A percentile compares a stretch with the other conserved stretches of the same genome.
These are phyloP conservation scores for Tubosaeta brunneosetosa DNA, from an alignment of 768 basidiomycete species.

Conservation along the genomic window DNA sequence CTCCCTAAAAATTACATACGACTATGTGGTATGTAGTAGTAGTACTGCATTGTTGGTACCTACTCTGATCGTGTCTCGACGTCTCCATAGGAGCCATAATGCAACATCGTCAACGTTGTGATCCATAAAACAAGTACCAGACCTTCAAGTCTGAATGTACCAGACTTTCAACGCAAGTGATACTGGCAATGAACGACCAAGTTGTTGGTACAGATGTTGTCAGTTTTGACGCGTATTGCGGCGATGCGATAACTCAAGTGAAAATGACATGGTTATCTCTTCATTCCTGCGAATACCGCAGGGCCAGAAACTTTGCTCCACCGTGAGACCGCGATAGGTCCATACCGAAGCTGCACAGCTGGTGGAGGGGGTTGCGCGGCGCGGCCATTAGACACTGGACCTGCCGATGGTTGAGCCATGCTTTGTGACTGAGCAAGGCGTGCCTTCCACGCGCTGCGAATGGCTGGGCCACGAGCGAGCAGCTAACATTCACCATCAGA, in stretches of 20 bases:
- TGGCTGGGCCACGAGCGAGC: conserved; percentile 54
- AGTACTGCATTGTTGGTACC: conserved; percentile 4
- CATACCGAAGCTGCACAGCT: conserved; percentile 41
- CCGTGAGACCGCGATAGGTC: conserved; percentile 55
- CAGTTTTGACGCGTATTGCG: conserved; percentile 4
- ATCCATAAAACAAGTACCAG: conserved; percentile 1
- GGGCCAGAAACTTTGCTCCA: conserved; percentile 80
- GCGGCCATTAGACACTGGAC: conserved; percentile 21
- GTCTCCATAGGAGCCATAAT: conserved; percentile 1
- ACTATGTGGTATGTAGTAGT: conserved; percentile 7
- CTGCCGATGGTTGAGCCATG: conserved; percentile 19
- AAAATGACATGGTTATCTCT: conserved; percentile 41
- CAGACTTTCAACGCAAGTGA: neutral
- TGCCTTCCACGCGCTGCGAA: conserved; percentile 73
- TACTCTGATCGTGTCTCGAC: conserved; percentile 2
- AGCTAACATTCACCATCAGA: conserved; percentile 44
- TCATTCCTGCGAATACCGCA: conserved; percentile 55
- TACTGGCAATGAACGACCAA: neutral
- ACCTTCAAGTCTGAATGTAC: conserved; percentile 4
- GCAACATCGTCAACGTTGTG: conserved; percentile 3
- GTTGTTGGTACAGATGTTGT: conserved; percentile 2
- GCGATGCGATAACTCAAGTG: neutral
- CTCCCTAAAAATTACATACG: conserved; percentile 17
- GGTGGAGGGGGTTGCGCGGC: conserved; percentile 17
- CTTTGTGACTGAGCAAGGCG: conserved; percentile 43